Conservation (phyloP, 257 asterid species). For the Ehretia macrophylla region DNA sequence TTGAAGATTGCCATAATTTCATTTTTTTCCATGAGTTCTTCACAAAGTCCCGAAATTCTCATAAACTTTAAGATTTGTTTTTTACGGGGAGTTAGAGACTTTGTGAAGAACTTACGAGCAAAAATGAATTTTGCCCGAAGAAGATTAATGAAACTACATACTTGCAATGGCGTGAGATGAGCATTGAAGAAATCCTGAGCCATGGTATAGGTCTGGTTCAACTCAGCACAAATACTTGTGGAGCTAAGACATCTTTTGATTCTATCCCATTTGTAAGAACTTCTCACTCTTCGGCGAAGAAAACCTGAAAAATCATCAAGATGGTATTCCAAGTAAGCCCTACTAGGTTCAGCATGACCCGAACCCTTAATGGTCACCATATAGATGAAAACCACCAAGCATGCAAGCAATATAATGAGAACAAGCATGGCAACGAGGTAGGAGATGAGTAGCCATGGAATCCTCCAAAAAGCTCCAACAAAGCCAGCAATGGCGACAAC, state of each 20-base stretch:
- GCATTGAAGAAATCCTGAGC: slow-evolving; percentile 96
- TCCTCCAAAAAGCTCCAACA: slow-evolving; percentile 75
- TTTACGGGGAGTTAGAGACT: no score
- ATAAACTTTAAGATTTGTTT: no score
- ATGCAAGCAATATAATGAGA: slow-evolving; percentile 55
- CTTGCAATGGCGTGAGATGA: slow-evolving; percentile 75
- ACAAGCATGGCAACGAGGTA: slow-evolving; percentile 79
- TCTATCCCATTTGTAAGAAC: slow-evolving; percentile 80
- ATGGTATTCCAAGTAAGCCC: slow-evolving; percentile 68
- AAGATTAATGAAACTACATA: slow-evolving; percentile 10
- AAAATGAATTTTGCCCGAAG: neutral
- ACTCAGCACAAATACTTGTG: slow-evolving; percentile 53
- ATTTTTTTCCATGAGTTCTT: no score
- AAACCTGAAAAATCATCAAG: slow-evolving; percentile 65
- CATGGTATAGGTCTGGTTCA: slow-evolving; percentile 72
- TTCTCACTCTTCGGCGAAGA: slow-evolving; percentile 61
- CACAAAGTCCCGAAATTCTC: no score
- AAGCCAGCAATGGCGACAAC: slow-evolving; percentile 64
- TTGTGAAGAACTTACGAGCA: no score
- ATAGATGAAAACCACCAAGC: slow-evolving; percentile 60
- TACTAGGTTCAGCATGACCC: slow-evolving; percentile 67
- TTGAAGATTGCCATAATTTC: no score
- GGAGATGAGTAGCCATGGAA: slow-evolving; percentile 51
- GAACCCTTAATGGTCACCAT: slow-evolving; percentile 70
- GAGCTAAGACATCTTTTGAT: slow-evolving; percentile 69